Percentiles rank a stretch among this genome's conserved stretches.
phyloP scores from a whole-genome alignment of 225 moss, liverwort and hornwort species.

The Straminergon stramineum region DNA sequence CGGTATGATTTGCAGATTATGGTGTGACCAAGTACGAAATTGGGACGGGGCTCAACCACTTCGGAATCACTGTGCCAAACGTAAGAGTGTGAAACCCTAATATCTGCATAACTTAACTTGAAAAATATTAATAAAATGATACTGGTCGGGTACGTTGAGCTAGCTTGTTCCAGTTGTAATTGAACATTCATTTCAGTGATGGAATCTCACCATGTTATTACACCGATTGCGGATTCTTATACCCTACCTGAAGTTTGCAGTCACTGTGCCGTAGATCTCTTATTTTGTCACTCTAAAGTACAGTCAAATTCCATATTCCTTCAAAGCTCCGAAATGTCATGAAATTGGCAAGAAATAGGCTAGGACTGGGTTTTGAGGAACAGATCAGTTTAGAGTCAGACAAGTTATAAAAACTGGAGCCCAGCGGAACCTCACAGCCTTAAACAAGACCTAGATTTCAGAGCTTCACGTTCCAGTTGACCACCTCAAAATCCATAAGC shows the following conservation, averaged over 20 bases:
- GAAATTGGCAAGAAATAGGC: too few species aligned
- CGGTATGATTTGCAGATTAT: slow-evolving; percentile 32
- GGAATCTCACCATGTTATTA: background rate
- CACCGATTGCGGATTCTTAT: background rate
- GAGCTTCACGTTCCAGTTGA: background rate
- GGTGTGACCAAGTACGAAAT: slow-evolving; percentile 69
- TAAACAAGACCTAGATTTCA: background rate
- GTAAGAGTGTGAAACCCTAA: slow-evolving; percentile 12
- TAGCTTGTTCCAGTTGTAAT: background rate
- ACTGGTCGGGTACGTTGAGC: background rate
- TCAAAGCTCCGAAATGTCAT: background rate
- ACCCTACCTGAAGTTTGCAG: background rate
- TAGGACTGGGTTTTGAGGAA: too few species aligned
- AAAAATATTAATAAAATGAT: background rate
- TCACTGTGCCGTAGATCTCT: background rate
- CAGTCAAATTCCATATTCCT: background rate
- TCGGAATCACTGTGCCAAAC: slow-evolving; percentile 70
- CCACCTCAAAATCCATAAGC: background rate
- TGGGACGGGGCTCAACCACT: slow-evolving; percentile 74
- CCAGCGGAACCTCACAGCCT: too few species aligned
- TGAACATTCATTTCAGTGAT: background rate
- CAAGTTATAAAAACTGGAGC: background rate
- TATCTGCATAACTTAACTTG: background rate
- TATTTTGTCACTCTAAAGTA: too few species aligned
- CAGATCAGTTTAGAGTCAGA: background rate